These are phyloP conservation scores for Teratosphaeria nubilosa DNA, from an alignment of 2,329 filamentous ascomycete genomes.

Conservation along the genomic window DNA sequence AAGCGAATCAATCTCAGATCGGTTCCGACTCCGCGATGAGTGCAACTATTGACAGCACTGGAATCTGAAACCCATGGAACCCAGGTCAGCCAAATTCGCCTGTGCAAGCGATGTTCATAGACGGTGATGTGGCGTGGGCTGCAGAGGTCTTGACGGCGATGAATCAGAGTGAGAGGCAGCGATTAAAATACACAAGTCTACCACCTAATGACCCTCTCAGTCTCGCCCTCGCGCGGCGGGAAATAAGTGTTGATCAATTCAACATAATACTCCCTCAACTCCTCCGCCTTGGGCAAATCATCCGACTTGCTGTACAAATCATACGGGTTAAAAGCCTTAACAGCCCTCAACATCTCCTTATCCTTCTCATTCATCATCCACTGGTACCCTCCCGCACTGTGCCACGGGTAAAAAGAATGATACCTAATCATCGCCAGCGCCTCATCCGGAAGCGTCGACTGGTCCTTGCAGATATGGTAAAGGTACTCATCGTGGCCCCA, in stretches of 20 bases:
- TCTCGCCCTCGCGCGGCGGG: constrained; percentile 28
- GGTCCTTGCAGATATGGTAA: constrained; percentile 77
- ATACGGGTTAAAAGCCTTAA: constrained; percentile 82
- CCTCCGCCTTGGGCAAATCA: constrained; percentile 62
- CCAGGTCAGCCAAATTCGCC: background rate
- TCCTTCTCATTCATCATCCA: constrained; percentile 81
- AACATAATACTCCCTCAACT: constrained; percentile 69
- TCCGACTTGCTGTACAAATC: constrained; percentile 90
- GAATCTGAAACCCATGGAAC: background rate
- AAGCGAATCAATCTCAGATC: background rate
- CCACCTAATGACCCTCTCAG: constrained; percentile 55
- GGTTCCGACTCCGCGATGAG: too few species aligned
- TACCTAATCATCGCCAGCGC: constrained; percentile 87
- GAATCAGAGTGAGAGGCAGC: background rate
- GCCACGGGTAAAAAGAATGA: constrained; percentile 91
- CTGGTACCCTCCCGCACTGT: constrained; percentile 66
- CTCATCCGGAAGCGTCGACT: constrained; percentile 68
- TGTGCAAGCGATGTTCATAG: background rate
- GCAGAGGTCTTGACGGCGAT: background rate
- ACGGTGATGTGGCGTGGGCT: background rate
- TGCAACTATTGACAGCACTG: too few species aligned
- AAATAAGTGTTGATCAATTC: constrained; percentile 61
- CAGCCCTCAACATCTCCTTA: constrained; percentile 66
- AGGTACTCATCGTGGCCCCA: constrained; percentile 88
- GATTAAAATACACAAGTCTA: constrained; percentile 26